These are phyloP conservation scores for Sarcocystis neurona DNA, from an alignment of 169 alveolate species.

Conservation along the genomic window DNA sequence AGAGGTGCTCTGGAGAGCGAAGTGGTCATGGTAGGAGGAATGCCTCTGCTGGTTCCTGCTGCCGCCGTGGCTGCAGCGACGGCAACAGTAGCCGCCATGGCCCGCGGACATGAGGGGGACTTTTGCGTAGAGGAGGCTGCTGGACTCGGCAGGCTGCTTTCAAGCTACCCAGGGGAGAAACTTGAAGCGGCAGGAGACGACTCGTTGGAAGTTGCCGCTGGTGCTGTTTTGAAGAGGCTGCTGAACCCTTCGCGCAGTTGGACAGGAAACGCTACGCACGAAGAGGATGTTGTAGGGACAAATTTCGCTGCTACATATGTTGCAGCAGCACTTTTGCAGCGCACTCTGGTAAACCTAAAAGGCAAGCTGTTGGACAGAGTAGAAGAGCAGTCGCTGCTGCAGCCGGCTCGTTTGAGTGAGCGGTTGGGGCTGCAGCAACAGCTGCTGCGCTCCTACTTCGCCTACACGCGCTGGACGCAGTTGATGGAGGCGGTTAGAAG, in stretches of 20 bases:
- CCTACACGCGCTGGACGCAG: constrained; percentile 28
- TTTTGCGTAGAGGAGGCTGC: too few relatives aligned
- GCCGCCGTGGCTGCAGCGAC: constrained; percentile 16
- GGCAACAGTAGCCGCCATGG: not conserved
- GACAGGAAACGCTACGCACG: not conserved
- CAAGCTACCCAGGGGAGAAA: too few relatives aligned
- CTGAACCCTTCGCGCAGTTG: not conserved
- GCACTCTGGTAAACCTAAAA: constrained; percentile 3
- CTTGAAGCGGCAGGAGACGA: too few relatives aligned
- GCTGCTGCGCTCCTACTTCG: constrained; percentile 28
- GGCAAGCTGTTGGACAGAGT: constrained; percentile 35
- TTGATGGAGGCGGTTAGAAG: not conserved
- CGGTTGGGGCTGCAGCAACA: constrained; percentile 1
- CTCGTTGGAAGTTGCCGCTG: not conserved
- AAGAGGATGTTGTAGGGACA: not conserved
- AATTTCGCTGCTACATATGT: constrained; percentile 23
- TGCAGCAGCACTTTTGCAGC: constrained; percentile 33
- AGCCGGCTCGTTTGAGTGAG: constrained; percentile 3
- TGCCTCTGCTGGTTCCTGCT: not conserved
- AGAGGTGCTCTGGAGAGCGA: too few relatives aligned
- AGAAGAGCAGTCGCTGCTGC: not conserved
- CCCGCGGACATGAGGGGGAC: too few relatives aligned
- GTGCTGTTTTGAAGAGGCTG: not conserved
- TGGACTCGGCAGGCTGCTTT: too few relatives aligned
- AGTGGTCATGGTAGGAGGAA: too few relatives aligned